Base-by-base conservation (phyloP, 495 filamentous ascomycete species). In the Aspergillus homomorphus region DNA sequence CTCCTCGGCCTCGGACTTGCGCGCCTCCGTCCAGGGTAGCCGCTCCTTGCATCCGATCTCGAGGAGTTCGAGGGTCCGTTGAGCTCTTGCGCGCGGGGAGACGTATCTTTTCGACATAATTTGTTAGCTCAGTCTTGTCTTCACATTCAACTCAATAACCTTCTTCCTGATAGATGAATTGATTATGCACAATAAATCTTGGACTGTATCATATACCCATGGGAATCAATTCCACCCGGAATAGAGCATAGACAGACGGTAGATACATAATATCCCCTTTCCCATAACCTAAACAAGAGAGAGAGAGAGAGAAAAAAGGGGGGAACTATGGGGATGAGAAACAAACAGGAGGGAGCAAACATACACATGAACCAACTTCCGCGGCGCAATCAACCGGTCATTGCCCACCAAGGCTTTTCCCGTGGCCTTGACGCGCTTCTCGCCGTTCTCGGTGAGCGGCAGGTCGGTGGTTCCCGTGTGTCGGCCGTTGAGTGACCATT, bases 401-500 rank as follows among this genome's bases (percentile, higher is more conserved):
- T 87, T 75, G 8, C 94, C 94, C 12, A 98, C 84, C 2, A 98
- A 79, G 1, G 90, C 89, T 57, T 83, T 82, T 21, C 91, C 91
- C 0, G 94, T 96, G 12, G 91, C 87, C 53, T 77, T 78, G 58
- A 98, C 84, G 21, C 92, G 83, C 66, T 86, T 89, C 75, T 96
- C 92, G 33, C 94, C 94, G 69, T 91, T 90, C 14, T 83, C 72
- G 1, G 94, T 98, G 10, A 98, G 78, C 0, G 90, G 84, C 20
- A 98, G 86, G 61, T 98, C 94, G 23, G 88, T 90, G 23, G 75
- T 82, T 49, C 93, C 90, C 0, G 94, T 98, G 76, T 98, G 93
- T 21, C 88, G 85, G 57, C 92, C 94, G 66, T 90, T 91, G 42
- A 97, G 82, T 1, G 92, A 96, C 94, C 94, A 98, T 80, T 95